Evolutionary conservation across 2,329 filamentous ascomycete species (phyloP).

Genomic region (Sarocladium brachiariae): DNA sequence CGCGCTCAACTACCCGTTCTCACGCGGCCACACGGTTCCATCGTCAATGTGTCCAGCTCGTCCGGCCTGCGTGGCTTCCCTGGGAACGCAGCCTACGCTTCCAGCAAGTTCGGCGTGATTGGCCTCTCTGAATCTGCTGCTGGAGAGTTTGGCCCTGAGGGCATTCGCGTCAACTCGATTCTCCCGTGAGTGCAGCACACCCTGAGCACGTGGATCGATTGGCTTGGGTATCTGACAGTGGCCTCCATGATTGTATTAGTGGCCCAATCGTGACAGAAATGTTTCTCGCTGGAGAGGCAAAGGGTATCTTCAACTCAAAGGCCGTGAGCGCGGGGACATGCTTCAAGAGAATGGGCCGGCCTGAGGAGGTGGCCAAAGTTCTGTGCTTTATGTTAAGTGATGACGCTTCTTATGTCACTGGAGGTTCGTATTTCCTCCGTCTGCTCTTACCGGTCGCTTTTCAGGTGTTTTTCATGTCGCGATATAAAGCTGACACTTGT

Average conservation of each 20-base stretch:
- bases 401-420: conserved; percentile 19
- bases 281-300: conserved; percentile 20
- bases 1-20: conserved; percentile 35
- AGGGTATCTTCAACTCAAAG: conserved; percentile 10
- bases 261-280: conserved; percentile 29
- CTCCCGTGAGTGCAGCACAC: background rate
- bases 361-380: conserved; percentile 19
- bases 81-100: conserved; percentile 21
- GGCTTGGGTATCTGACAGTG: too few relatives aligned
- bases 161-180: background rate
- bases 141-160: conserved; percentile 14
- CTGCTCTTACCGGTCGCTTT: too few relatives aligned
- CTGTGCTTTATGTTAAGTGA: conserved; percentile 20
- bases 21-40: background rate
- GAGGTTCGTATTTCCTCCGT: too few relatives aligned
- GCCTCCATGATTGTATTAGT: too few relatives aligned
- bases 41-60: conserved; percentile 18
- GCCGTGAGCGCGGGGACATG: conserved; percentile 26
- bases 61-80: conserved; percentile 18
- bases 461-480: background rate
- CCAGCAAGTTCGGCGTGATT: conserved; percentile 25
- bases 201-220: too few relatives aligned
- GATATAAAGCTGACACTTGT: background rate
- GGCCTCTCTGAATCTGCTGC: conserved; percentile 24
- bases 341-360: conserved; percentile 27